Percentiles rank a stretch among this genome's conserved stretches.
Conservation (phyloP, 495 filamentous ascomycete genomes). For the Extremus antarcticus region DNA sequence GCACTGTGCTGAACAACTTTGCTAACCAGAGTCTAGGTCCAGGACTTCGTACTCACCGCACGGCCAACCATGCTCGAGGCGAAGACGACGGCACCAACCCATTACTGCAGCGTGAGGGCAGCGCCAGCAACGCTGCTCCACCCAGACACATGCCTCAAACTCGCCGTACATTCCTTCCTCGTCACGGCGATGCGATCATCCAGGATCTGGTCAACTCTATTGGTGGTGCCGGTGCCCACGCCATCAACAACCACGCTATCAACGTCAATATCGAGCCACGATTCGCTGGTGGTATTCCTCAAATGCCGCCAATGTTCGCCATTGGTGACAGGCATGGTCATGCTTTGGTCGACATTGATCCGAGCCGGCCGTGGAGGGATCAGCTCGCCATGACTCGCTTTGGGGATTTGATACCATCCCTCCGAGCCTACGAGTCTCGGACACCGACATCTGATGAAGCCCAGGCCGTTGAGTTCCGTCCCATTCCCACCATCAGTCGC, state of each 20-base stretch:
- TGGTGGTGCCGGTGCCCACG: slow-evolving; percentile 1
- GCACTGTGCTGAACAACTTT: too few species aligned
- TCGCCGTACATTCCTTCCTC: slow-evolving; percentile 2
- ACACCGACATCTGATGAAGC: slow-evolving; percentile 19
- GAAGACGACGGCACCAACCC: slow-evolving; percentile 77
- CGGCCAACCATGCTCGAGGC: slow-evolving; percentile 29
- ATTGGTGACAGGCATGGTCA: slow-evolving; percentile 1
- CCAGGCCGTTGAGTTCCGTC: slow-evolving; percentile 58
- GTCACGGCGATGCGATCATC: slow-evolving; percentile 4
- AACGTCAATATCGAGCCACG: slow-evolving; percentile 15
- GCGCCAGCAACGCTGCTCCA: slow-evolving; percentile 8
- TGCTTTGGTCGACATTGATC: slow-evolving; percentile 13
- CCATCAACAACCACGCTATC: slow-evolving; percentile 3
- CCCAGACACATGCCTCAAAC: slow-evolving; percentile 19
- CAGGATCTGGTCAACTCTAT: slow-evolving; percentile 16
- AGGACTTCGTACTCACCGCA: slow-evolving; percentile 41
- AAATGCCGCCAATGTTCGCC: slow-evolving; percentile 6
- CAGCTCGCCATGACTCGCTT: slow-evolving; percentile 3
- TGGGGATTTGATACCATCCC: background rate
- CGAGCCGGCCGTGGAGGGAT: slow-evolving; percentile 5
- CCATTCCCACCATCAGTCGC: slow-evolving; percentile 55
- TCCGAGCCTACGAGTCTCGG: background rate
- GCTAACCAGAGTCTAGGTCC: background rate
- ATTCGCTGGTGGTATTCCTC: background rate
- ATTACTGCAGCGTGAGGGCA: slow-evolving; percentile 37